These are phyloP conservation scores for Torulaspora delbrueckii DNA, from an alignment of 805 yeast species.

Conservation along the genomic window DNA sequence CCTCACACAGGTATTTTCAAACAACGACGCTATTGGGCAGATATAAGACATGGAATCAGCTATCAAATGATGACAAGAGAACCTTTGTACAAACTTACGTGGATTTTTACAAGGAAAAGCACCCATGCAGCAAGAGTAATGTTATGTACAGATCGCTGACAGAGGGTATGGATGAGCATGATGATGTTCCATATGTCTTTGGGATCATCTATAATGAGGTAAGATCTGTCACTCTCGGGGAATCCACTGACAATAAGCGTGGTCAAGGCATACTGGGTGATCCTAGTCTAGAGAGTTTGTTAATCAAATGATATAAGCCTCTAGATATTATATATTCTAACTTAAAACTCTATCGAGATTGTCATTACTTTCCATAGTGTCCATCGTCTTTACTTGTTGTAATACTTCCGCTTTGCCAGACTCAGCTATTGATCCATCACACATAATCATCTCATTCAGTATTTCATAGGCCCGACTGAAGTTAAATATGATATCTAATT, in stretches of 20 bases:
- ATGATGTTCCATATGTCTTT: conserved; percentile 38
- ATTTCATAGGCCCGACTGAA: conserved; percentile 91
- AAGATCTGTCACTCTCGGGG: conserved; percentile 20
- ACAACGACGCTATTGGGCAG: conserved; percentile 2
- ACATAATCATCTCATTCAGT: conserved; percentile 76
- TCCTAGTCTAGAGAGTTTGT: conserved; percentile 18
- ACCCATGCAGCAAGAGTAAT: conserved; percentile 36
- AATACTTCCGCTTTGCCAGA: conserved; percentile 75
- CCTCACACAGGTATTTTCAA: neutral
- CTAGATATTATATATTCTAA: conserved; percentile 16
- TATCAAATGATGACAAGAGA: conserved; percentile 27
- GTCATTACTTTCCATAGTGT: conserved; percentile 77
- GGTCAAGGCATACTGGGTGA: conserved; percentile 25
- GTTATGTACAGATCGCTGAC: conserved; percentile 34
- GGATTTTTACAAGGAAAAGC: conserved; percentile 31
- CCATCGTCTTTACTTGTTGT: conserved; percentile 74
- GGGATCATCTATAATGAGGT: conserved; percentile 39
- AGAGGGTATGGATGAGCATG: conserved; percentile 37
- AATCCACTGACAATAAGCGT: conserved; percentile 19
- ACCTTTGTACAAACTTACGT: conserved; percentile 31
- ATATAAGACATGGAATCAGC: conserved; percentile 33
- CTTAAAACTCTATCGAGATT: conserved; percentile 44
- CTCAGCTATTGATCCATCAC: conserved; percentile 83
- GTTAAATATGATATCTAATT: conserved; percentile 92
- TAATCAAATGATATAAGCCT: conserved; percentile 9